phyloP scores from a whole-genome alignment of 768 basidiomycete species.

The Trametes gibbosa region DNA sequence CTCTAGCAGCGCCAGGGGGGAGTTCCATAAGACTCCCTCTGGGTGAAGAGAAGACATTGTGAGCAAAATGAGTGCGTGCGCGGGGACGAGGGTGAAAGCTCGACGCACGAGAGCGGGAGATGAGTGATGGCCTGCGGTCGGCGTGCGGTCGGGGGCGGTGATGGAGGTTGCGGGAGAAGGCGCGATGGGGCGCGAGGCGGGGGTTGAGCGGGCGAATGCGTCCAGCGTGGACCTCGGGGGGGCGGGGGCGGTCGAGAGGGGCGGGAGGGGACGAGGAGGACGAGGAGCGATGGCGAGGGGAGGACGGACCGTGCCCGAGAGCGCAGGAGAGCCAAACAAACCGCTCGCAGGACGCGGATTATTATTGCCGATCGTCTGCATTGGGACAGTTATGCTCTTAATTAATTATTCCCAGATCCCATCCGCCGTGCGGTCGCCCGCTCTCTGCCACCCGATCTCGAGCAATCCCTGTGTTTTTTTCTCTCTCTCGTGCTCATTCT shows the following conservation, averaged over 20 bases:
- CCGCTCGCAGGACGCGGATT: slow-evolving; percentile 16
- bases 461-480: not conserved
- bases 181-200: not conserved
- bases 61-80: slow-evolving; percentile 2
- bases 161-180: not conserved
- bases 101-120: slow-evolving; percentile 17
- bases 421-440: slow-evolving; percentile 8
- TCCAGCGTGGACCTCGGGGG: slow-evolving; percentile 2
- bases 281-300: slow-evolving; percentile 18
- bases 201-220: not conserved
- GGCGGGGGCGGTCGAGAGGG: slow-evolving; percentile 1
- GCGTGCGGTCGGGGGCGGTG: slow-evolving; percentile 5
- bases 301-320: slow-evolving; percentile 25
- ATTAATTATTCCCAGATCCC: slow-evolving; percentile 17
- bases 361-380: slow-evolving; percentile 21
- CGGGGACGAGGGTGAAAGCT: not conserved
- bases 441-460: not conserved
- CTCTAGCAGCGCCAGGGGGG: slow-evolving; percentile 32
- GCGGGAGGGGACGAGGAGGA: slow-evolving; percentile 11
- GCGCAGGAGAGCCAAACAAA: slow-evolving; percentile 20
- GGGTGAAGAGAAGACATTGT: not conserved
- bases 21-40: slow-evolving; percentile 33
- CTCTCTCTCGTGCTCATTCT: too few relatives aligned
- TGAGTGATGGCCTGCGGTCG: slow-evolving; percentile 15
- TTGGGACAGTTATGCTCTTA: slow-evolving; percentile 9